Percentiles rank a stretch among this genome's conserved stretches.
Conservation (phyloP, 768 basidiomycete genomes). For the Tylopilus vinaceipallidus region DNA sequence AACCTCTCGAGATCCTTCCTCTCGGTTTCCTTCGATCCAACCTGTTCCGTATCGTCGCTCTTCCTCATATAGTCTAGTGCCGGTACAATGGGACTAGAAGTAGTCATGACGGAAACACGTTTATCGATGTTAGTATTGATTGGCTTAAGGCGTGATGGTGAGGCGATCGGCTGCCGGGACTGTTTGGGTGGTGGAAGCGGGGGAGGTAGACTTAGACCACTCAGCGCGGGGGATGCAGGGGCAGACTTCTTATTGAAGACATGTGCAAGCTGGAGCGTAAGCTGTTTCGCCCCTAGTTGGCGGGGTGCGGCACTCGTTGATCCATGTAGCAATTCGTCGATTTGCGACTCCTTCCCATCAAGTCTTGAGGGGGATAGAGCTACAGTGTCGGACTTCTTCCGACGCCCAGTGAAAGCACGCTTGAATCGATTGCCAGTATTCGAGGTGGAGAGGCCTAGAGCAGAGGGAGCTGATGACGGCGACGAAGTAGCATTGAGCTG, state of each 20-base stretch:
- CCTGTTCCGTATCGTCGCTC: conserved; percentile 34
- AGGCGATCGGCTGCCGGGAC: conserved; percentile 11
- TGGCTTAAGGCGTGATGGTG: conserved; percentile 25
- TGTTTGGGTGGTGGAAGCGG: conserved; percentile 42
- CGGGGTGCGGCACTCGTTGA: conserved; percentile 14
- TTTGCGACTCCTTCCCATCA: conserved; percentile 21
- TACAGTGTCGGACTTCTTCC: conserved; percentile 31
- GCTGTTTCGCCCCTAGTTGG: conserved; percentile 32
- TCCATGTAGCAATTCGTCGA: conserved; percentile 16
- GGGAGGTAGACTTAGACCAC: conserved; percentile 28
- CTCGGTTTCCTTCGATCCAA: conserved; percentile 23
- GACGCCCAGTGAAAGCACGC: conserved; percentile 33
- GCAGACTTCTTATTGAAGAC: conserved; percentile 42
- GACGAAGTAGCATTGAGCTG: conserved; percentile 22
- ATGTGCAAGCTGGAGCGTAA: conserved; percentile 45
- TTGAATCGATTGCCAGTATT: conserved; percentile 29
- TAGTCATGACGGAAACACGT: conserved; percentile 51
- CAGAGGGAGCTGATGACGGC: conserved; percentile 28
- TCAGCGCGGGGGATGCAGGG: conserved; percentile 33
- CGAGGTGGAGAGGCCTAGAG: conserved; percentile 18
- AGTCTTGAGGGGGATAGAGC: conserved; percentile 20
- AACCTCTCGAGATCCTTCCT: conserved; percentile 33
- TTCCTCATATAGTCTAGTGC: conserved; percentile 54
- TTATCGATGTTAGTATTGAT: conserved; percentile 32
- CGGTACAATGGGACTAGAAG: conserved; percentile 53